Conservation (phyloP, 345 rosid species). For the Eucalyptus regnans region DNA sequence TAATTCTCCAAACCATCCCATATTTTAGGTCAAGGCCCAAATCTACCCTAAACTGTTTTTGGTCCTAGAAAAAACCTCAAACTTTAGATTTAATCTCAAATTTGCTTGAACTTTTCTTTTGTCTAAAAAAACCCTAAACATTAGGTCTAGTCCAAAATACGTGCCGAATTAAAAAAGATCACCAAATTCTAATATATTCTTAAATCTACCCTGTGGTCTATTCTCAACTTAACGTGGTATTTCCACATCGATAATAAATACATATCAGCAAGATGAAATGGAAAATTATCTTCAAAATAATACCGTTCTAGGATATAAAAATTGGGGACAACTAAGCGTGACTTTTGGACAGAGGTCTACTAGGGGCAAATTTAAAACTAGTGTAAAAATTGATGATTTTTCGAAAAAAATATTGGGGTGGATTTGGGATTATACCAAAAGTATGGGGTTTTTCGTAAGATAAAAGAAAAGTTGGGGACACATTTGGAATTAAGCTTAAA, state of each 20-base stretch:
- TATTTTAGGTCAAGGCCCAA: fast-evolving
- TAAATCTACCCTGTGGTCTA: fast-evolving
- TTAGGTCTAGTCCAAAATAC: no score
- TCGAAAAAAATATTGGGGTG: fast-evolving
- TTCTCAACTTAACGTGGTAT: fast-evolving
- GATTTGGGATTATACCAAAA: no score
- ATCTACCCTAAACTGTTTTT: fast-evolving
- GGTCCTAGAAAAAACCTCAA: fast-evolving
- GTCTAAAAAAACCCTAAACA: fast-evolving
- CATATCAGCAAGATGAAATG: fast-evolving
- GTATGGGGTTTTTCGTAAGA: no score
- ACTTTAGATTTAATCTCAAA: fast-evolving
- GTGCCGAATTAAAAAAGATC: no score
- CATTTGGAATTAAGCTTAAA: no score
- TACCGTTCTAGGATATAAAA: fast-evolving
- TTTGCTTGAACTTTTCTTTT: fast-evolving
- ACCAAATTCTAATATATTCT: no score
- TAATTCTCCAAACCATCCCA: fast-evolving
- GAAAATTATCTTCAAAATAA: no score
- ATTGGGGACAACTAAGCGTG: fast-evolving
- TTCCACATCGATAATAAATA: no score
- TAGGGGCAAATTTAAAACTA: no score
- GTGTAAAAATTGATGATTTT: no score
- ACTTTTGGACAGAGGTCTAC: fast-evolving
- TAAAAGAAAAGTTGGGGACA: fast-evolving